These are phyloP conservation scores for Halteria grandinella DNA, from an alignment of 73 alveolate genomes.

Conservation along the genomic window DNA sequence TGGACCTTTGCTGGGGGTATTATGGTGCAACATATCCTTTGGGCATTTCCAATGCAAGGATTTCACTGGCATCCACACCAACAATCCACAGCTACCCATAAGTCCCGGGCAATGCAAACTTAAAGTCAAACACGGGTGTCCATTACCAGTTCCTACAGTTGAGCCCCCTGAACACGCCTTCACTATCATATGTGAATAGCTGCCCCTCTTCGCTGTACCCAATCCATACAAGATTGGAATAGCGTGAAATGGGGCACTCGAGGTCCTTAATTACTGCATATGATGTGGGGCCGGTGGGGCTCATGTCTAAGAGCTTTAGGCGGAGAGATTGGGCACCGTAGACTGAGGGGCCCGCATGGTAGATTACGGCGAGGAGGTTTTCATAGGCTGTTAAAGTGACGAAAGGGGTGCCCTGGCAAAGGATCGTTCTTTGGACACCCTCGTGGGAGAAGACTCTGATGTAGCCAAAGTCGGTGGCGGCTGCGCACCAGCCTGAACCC, in stretches of 20 bases:
- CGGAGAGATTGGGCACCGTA: constrained; percentile 59
- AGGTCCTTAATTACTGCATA: constrained; percentile 41
- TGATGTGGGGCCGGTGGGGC: background rate
- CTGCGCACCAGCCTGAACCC: constrained; percentile 61
- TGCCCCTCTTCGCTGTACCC: constrained; percentile 71
- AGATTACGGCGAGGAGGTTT: constrained; percentile 49
- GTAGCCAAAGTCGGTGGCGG: constrained; percentile 56
- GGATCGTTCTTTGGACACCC: constrained; percentile 56
- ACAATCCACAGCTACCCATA: constrained; percentile 48
- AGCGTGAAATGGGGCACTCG: constrained; percentile 55
- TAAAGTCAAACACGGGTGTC: constrained; percentile 66
- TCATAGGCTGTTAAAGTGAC: constrained; percentile 66
- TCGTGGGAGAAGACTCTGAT: constrained; percentile 60
- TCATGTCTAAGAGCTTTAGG: constrained; percentile 51
- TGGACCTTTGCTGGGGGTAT: constrained; percentile 24
- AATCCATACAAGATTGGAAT: constrained; percentile 48
- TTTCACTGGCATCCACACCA: constrained; percentile 28
- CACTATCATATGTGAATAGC: constrained; percentile 57
- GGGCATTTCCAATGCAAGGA: constrained; percentile 27
- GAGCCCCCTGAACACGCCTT: constrained; percentile 45
- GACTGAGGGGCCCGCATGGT: constrained; percentile 70
- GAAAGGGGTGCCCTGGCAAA: constrained; percentile 47
- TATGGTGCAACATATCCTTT: constrained; percentile 40
- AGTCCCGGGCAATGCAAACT: background rate
- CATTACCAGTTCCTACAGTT: constrained; percentile 43